Conservation (phyloP, 2,329 filamentous ascomycete species). For the Endoconidiophora laricicola region DNA sequence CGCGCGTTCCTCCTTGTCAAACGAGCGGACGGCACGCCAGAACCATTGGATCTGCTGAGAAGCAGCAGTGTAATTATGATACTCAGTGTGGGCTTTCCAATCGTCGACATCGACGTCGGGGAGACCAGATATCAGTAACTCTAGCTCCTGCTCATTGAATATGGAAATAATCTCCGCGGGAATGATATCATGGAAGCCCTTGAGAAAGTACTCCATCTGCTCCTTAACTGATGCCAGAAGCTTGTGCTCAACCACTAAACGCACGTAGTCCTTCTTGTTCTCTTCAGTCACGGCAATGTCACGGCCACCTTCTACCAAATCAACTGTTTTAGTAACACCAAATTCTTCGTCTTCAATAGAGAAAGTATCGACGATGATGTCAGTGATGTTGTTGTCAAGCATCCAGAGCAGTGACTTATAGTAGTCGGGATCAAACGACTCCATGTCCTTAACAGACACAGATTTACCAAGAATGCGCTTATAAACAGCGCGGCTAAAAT, state of each 20-base stretch:
- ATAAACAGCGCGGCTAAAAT: conserved; percentile 97
- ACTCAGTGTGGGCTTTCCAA: conserved; percentile 98
- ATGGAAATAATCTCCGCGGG: conserved; percentile 87
- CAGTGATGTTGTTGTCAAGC: conserved; percentile 94
- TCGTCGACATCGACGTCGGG: conserved; percentile 97
- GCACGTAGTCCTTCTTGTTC: conserved; percentile 97
- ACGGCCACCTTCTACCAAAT: conserved; percentile 72
- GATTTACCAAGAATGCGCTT: conserved; percentile 91
- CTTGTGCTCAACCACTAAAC: conserved; percentile 84
- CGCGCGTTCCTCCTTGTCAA: conserved; percentile 96
- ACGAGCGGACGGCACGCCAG: conserved; percentile 92
- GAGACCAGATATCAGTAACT: conserved; percentile 87
- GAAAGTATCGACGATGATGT: conserved; percentile 93
- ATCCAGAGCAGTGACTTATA: conserved; percentile 99
- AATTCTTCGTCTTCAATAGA: conserved; percentile 89
- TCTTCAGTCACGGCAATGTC: conserved; percentile 92
- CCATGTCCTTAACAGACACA: conserved; percentile 98
- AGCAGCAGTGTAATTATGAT: conserved; percentile 89
- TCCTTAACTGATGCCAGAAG: conserved; percentile 83
- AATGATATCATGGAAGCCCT: conserved; percentile 96
- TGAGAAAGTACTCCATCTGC: conserved; percentile 84
- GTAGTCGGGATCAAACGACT: conserved; percentile 94
- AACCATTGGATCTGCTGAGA: conserved; percentile 99
- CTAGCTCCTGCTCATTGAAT: conserved; percentile 96
- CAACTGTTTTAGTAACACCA: conserved; percentile 72